phyloP scores from a whole-genome alignment of 352 stramenopile genomes.

The Phytophthora pistaciae region DNA sequence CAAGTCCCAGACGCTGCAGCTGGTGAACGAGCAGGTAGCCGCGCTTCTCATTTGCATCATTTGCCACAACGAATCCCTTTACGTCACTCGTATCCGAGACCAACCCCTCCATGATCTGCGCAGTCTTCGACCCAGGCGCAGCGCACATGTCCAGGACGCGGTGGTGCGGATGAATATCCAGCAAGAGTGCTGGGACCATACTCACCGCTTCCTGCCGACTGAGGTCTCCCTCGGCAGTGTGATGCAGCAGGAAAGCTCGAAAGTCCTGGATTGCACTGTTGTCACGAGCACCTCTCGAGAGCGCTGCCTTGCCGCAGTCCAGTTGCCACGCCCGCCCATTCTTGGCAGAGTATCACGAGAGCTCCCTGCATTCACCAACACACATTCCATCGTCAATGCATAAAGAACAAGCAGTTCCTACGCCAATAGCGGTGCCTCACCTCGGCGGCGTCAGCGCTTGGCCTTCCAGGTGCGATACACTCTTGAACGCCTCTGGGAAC shows the following conservation, averaged over 20 bases:
- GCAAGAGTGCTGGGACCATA: conserved; percentile 97
- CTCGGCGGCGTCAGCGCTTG: conserved; percentile 46
- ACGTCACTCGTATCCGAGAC: conserved; percentile 21
- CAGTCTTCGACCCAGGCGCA: conserved; percentile 98
- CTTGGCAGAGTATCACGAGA: conserved; percentile 68
- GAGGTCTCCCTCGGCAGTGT: conserved; percentile 92
- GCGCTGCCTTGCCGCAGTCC: conserved; percentile 69
- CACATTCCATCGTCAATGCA: not conserved
- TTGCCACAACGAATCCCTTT: conserved; percentile 94
- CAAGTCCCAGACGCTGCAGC: conserved; percentile 74
- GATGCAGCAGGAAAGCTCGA: conserved; percentile 93
- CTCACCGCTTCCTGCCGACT: conserved; percentile 98
- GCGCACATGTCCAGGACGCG: conserved; percentile 85
- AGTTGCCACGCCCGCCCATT: conserved; percentile 77
- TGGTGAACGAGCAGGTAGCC: conserved; percentile 98
- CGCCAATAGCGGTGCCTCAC: conserved; percentile 12
- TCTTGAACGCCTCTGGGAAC: conserved; percentile 55
- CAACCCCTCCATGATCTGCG: conserved; percentile 95
- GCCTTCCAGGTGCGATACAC: conserved; percentile 31
- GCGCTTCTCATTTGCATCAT: conserved; percentile 96
- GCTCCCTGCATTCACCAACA: conserved; percentile 35
- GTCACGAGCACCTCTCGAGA: conserved; percentile 66
- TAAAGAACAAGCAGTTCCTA: not conserved
- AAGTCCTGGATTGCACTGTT: conserved; percentile 83
- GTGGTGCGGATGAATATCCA: conserved; percentile 93